Evolutionary conservation across 768 basidiomycete genomes (phyloP), one percentile per base, ranked within the genome.

Genomic region (Chalciporus sphaerocephalus): DNA sequence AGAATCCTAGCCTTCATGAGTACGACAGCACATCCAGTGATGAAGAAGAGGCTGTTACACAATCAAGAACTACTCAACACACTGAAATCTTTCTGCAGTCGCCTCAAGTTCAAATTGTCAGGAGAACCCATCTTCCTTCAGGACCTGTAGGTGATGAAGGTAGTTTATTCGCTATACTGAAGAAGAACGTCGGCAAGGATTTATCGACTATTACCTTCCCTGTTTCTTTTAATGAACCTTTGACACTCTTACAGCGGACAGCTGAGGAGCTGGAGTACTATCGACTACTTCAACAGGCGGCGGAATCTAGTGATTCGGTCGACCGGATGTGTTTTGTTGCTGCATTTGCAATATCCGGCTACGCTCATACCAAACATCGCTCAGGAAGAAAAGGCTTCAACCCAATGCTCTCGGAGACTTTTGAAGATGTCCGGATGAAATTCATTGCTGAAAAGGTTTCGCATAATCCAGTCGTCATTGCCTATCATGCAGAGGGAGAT

Each of bases 121-220:
- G 79, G 47, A 73, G 87, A 51, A 78, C 76, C 3, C 69, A 68
- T 32, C 68, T 89, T 38, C 86, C 87, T 15, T 75, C 78, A 16
- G 72, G 74, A 6, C 72, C 79, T 13, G 70, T 77, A 18, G 79
- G 76, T 3, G 89, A 92, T 42, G 87, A 92, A 66, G 87, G 87
- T 9, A 90, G 88, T 58, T 67, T 92, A 27, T 89, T 92, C 56
- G 69, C 84, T 1, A 81, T 92, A 24, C 66, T 93, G 37, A 90
- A 90, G 69, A 92, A 90, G 69, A 92, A 89, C 56, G 83, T 92
- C 38, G 90, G 90, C 42, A 92, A 91, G 89, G 90, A 92, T 62
- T 69, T 92, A 8, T 84, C 88, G 12, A 83, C 85, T 25, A 84
- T 92, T 22, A 74, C 85, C 2, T 80, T 93, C 48, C 91, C 91